These are phyloP conservation scores for Colletotrichum tropicicola DNA, from an alignment of 2,329 filamentous ascomycete genomes.

Conservation along the genomic window DNA sequence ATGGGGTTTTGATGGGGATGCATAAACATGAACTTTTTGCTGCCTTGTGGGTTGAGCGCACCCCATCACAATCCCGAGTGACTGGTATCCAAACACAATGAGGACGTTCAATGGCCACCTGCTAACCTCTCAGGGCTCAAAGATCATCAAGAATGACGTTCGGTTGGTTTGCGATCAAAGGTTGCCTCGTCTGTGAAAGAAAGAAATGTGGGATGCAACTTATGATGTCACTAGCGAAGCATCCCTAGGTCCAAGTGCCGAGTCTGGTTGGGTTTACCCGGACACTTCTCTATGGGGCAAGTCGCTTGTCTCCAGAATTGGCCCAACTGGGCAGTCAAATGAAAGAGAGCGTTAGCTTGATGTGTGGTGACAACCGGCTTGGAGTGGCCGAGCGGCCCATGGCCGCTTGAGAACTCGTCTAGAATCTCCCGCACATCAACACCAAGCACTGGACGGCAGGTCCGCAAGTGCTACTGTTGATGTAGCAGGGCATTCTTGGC, in stretches of 20 bases:
- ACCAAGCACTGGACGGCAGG: background rate
- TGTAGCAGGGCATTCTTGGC: background rate
- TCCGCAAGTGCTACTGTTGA: background rate
- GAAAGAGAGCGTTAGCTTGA: background rate
- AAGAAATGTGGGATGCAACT: background rate
- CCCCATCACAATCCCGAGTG: no score
- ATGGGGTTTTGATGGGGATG: background rate
- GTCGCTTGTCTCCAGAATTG: slow-evolving; percentile 17
- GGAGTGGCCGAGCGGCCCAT: background rate
- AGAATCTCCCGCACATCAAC: background rate
- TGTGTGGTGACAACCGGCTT: background rate
- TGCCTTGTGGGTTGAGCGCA: background rate
- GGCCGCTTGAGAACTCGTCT: no score
- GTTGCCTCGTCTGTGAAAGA: background rate
- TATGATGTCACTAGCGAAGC: slow-evolving; percentile 22
- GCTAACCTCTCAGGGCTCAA: no score
- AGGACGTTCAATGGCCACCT: no score
- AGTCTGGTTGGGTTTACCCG: slow-evolving; percentile 16
- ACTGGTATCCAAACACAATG: background rate
- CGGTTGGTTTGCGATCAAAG: no score
- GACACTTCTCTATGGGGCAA: slow-evolving; percentile 18
- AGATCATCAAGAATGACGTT: background rate
- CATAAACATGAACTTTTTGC: slow-evolving; percentile 1
- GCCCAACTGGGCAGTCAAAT: slow-evolving; percentile 12
- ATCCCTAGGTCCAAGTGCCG: slow-evolving; percentile 18